These are phyloP conservation scores for Claviceps monticola DNA, from an alignment of 2,329 filamentous ascomycete species.

Conservation along the genomic window DNA sequence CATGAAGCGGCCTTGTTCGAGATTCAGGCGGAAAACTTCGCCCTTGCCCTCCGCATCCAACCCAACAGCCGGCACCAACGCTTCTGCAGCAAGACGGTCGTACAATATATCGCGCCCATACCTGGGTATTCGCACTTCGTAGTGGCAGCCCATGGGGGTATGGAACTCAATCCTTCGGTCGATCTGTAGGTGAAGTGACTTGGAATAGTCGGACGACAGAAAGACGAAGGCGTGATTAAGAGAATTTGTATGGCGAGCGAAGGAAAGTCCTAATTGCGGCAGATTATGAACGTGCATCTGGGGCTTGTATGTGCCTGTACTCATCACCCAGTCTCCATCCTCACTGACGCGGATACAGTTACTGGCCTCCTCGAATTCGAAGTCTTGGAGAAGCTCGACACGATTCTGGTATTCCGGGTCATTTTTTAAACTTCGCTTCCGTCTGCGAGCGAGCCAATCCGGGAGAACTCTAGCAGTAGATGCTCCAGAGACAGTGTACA, in stretches of 20 bases:
- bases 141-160: constrained; percentile 75
- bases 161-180: constrained; percentile 91
- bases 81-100: constrained; percentile 69
- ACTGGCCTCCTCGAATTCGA: constrained; percentile 93
- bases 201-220: constrained; percentile 81
- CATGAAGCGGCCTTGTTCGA: constrained; percentile 89
- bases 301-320: constrained; percentile 60
- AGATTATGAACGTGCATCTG: constrained; percentile 88
- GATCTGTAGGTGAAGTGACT: constrained; percentile 84
- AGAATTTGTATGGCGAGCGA: constrained; percentile 77
- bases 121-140: constrained; percentile 75
- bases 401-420: constrained; percentile 88
- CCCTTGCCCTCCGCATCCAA: constrained; percentile 75
- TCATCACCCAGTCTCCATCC: constrained; percentile 96
- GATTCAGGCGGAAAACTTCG: constrained; percentile 83
- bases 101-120: constrained; percentile 87
- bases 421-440: constrained; percentile 84
- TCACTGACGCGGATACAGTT: constrained; percentile 81
- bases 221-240: constrained; percentile 86
- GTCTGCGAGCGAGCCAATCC: constrained; percentile 83
- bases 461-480: constrained; percentile 77
- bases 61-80: constrained; percentile 75
- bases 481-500: constrained; percentile 90
- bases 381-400: constrained; percentile 90
- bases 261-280: constrained; percentile 86